A percentile compares a stretch with the other conserved stretches of the same genome.
Conservation (phyloP, 306 rosid species). For the Glycine latifolia region DNA sequence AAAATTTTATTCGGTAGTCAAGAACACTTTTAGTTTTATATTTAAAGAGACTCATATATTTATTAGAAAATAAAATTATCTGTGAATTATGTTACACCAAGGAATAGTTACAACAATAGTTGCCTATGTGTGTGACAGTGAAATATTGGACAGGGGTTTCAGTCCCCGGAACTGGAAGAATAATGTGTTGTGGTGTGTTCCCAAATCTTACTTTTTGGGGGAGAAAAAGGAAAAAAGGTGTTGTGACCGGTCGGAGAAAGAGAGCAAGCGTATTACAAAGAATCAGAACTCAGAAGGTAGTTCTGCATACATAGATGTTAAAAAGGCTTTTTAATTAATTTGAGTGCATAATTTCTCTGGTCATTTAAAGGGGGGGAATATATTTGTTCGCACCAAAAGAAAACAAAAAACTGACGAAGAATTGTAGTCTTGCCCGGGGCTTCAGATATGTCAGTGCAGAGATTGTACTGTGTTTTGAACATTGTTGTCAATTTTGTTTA, state of each 20-base stretch:
- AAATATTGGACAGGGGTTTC: constrained; percentile 19
- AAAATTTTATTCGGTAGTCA: too few species aligned
- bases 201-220: constrained; percentile 36
- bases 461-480: constrained; percentile 4
- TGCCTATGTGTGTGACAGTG: constrained; percentile 47
- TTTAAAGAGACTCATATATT: too few species aligned
- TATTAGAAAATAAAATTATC: not conserved
- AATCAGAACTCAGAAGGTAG: constrained; percentile 7
- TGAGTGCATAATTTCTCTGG: not conserved
- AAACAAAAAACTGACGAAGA: not conserved
- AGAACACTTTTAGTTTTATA: too few species aligned
- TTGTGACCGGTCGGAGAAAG: constrained; percentile 17
- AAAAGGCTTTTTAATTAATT: constrained; percentile 4
- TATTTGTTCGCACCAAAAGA: not conserved
- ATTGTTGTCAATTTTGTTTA: not conserved
- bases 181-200: constrained; percentile 39
- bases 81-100: not conserved
- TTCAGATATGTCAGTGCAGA: constrained; percentile 12
- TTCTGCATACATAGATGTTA: not conserved
- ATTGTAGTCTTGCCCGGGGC: not conserved
- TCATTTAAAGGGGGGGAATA: not conserved
- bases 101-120: too few species aligned
- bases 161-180: constrained; percentile 41
- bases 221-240: constrained; percentile 20
- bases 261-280: not conserved